phyloP scores from a whole-genome alignment of 2,329 filamentous ascomycete genomes.

The Geoglossum cookeanum region DNA sequence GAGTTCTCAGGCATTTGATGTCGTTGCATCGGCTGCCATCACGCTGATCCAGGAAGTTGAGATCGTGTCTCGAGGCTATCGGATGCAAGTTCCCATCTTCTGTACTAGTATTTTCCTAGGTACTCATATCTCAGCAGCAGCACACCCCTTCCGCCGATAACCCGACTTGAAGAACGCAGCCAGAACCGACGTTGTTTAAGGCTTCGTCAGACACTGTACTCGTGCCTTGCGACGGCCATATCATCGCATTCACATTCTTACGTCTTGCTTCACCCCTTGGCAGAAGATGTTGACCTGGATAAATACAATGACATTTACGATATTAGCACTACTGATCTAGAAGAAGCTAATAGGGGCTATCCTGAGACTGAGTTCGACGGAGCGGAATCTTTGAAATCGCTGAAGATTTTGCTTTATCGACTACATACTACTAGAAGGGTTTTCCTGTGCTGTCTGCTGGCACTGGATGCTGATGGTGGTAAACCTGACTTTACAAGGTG shows the following conservation, averaged over 20 bases:
- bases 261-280: conserved; percentile 47
- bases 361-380: conserved; percentile 54
- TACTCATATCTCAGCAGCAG: conserved; percentile 35
- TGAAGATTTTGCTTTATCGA: conserved; percentile 67
- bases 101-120: conserved; percentile 9
- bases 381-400: conserved; percentile 52
- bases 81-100: conserved; percentile 38
- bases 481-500: conserved; percentile 60
- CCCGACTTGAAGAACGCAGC: conserved; percentile 65
- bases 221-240: conserved; percentile 50
- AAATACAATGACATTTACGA: conserved; percentile 67
- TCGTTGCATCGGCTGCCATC: conserved; percentile 54
- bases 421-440: conserved; percentile 68
- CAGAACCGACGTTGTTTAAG: conserved; percentile 63
- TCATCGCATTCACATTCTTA: conserved; percentile 54
- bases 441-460: conserved; percentile 72
- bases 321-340: conserved; percentile 35
- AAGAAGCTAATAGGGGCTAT: conserved; percentile 47
- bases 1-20: conserved; percentile 64
- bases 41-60: conserved; percentile 89
- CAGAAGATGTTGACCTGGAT: conserved; percentile 65
- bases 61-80: conserved; percentile 75
- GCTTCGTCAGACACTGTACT: conserved; percentile 56
- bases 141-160: conserved; percentile 78
- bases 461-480: conserved; percentile 65